These are phyloP conservation scores for Wickerhamomyces ciferrii DNA, from an alignment of 805 yeast species.

Conservation along the genomic window DNA sequence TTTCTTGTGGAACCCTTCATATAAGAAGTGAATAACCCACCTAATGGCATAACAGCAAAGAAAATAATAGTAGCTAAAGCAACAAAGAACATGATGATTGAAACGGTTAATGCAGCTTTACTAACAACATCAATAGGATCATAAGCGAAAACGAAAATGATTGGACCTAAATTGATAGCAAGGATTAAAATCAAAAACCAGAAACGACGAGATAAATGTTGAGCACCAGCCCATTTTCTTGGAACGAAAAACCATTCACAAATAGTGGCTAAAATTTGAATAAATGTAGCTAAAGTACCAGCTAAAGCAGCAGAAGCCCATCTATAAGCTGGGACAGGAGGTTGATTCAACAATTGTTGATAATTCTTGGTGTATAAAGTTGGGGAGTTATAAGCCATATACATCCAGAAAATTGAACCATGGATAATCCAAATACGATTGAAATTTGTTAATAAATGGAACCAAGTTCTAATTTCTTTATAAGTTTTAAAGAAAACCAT, in stretches of 20 bases:
- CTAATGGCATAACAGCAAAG: slow-evolving; percentile 93
- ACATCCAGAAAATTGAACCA: slow-evolving; percentile 89
- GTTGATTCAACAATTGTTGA: slow-evolving; percentile 74
- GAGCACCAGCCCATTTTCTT: slow-evolving; percentile 99
- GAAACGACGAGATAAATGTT: slow-evolving; percentile 86
- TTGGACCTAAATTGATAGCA: slow-evolving; percentile 75
- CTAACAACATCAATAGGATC: slow-evolving; percentile 65
- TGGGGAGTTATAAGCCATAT: slow-evolving; percentile 88
- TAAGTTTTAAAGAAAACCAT: slow-evolving; percentile 93
- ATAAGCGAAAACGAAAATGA: slow-evolving; percentile 79
- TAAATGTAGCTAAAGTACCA: slow-evolving; percentile 77
- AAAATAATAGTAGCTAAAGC: slow-evolving; percentile 79
- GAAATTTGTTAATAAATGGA: slow-evolving; percentile 90
- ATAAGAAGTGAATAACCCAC: slow-evolving; percentile 92
- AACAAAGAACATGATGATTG: slow-evolving; percentile 85
- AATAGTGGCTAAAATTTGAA: slow-evolving; percentile 83
- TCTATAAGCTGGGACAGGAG: slow-evolving; percentile 83
- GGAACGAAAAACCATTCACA: slow-evolving; percentile 97
- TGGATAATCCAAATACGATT: slow-evolving; percentile 98
- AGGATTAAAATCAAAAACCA: slow-evolving; percentile 65
- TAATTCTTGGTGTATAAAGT: slow-evolving; percentile 85
- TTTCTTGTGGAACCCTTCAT: slow-evolving; percentile 82
- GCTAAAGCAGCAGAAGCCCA: slow-evolving; percentile 95
- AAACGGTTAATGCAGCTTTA: slow-evolving; percentile 67
- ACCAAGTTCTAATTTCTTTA: slow-evolving; percentile 95